A percentile compares a stretch with the other conserved stretches of the same genome.
Evolutionary conservation across 352 stramenopile genomes (phyloP).

Genomic region (Phytopythium delawarense): DNA sequence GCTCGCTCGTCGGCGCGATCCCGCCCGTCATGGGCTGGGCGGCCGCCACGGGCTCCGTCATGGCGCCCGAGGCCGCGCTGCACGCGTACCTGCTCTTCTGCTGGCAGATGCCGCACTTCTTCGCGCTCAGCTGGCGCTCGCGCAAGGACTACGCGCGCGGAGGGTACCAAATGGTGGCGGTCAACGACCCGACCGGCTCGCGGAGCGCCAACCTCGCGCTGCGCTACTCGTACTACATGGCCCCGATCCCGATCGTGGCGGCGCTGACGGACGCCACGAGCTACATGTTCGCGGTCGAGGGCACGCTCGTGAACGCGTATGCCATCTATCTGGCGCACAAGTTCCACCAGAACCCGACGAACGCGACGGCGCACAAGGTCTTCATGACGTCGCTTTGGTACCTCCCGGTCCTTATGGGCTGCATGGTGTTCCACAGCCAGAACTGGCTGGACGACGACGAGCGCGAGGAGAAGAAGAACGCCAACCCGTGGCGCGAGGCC

Average conservation of each 20-base stretch:
- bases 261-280: conserved; percentile 92
- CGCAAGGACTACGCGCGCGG: conserved; percentile 89
- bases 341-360: conserved; percentile 93
- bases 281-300: conserved; percentile 99
- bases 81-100: conserved; percentile 91
- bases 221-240: conserved; percentile 94
- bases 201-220: conserved; percentile 91
- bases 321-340: conserved; percentile 93
- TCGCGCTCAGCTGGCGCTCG: conserved; percentile 97
- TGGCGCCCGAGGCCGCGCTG: conserved; percentile 72
- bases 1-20: conserved; percentile 97
- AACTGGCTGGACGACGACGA: conserved; percentile 82
- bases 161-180: conserved; percentile 95
- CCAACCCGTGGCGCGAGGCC: conserved; percentile 51
- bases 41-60: conserved; percentile 87
- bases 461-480: conserved; percentile 43
- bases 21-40: conserved; percentile 98
- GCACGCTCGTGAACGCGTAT: conserved; percentile 94
- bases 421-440: conserved; percentile 97
- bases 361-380: conserved; percentile 94
- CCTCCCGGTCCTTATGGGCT: conserved; percentile 94
- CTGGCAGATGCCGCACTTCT: conserved; percentile 99
- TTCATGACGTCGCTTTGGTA: conserved; percentile 99
- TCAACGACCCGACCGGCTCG: conserved; percentile 89
- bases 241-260: conserved; percentile 91